Base-by-base conservation (phyloP, 768 basidiomycete species). In the Tricholoma saponaceum region DNA sequence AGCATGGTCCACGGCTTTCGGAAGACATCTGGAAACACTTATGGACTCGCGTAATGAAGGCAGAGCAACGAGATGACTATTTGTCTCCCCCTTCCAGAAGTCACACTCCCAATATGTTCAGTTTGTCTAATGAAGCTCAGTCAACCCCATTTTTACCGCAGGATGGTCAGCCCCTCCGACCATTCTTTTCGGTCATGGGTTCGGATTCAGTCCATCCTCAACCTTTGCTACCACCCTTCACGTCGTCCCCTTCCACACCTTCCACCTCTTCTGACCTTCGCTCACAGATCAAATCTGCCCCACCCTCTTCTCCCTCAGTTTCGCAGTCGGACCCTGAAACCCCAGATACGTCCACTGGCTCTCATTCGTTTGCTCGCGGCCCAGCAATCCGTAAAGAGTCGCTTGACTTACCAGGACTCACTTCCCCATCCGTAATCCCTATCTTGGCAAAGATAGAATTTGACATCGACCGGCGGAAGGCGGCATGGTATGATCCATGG, bases 371-470 rank as follows among this genome's bases (percentile, higher is more conserved):
- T 60, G 53, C 63, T 55, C 63, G 69, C 54, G 68, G 70, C 58
- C 63, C 70, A 20, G 78, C 71, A 3, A 59, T 69, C 26, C 74
- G 74, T 49, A 77, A 76, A 14, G 75, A 79, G 50, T 79, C 80
- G 22, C 73, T 90, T 56, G 79, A 85, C 54, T 78, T 91, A 9
- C 86, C 89, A 4, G 90, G 89, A 6, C 76, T 90, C 39, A 69
- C 71, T 56, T 84, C 85, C 5, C 70, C 82, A 49, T 82, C 86
- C 23, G 72, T 91, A 22, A 84, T 92, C 54, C 90, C 90, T 4
- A 86, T 97, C 56, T 80, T 98, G 26, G 95, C 94, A 51, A 95
- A 95, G 70, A 85, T 98, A 12, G 95, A 98, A 69, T 97, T 98
- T 64, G 93, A 97, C 68, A 87, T 98, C 63, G 95, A 97, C 70